phyloP scores from a whole-genome alignment of 345 rosid genomes.

The Eucalyptus paniculata region DNA sequence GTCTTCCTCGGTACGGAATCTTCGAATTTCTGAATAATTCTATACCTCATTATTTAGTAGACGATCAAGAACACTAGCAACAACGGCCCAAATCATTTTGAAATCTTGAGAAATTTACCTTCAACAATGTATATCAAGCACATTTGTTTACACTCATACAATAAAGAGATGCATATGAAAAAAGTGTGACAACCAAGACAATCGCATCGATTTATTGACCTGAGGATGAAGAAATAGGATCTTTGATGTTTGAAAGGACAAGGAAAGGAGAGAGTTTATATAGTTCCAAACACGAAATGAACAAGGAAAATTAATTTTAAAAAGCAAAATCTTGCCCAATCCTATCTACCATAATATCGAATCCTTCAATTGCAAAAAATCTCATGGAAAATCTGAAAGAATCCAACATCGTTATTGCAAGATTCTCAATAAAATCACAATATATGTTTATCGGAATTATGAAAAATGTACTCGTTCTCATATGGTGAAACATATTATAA shows the following conservation, averaged over 20 bases:
- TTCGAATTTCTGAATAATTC: background rate
- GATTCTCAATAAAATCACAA: background rate
- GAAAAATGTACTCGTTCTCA: background rate
- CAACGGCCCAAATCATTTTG: background rate
- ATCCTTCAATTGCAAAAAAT: background rate
- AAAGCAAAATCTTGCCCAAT: background rate
- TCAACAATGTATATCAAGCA: background rate
- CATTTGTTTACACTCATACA: background rate
- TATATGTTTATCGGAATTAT: background rate
- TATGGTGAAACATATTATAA: background rate
- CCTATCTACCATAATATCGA: background rate
- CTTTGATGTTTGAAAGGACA: background rate
- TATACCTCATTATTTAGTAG: background rate
- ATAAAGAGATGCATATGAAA: background rate
- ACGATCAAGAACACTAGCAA: background rate
- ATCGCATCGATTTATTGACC: background rate
- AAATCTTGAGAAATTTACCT: background rate
- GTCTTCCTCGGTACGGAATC: background rate
- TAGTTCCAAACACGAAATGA: background rate
- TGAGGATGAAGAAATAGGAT: background rate
- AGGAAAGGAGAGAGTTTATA: background rate
- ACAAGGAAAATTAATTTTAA: background rate
- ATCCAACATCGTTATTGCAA: background rate
- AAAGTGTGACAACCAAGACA: background rate
- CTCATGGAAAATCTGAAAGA: background rate